phyloP scores from a whole-genome alignment of 805 yeast species.

The Torulaspora franciscae region DNA sequence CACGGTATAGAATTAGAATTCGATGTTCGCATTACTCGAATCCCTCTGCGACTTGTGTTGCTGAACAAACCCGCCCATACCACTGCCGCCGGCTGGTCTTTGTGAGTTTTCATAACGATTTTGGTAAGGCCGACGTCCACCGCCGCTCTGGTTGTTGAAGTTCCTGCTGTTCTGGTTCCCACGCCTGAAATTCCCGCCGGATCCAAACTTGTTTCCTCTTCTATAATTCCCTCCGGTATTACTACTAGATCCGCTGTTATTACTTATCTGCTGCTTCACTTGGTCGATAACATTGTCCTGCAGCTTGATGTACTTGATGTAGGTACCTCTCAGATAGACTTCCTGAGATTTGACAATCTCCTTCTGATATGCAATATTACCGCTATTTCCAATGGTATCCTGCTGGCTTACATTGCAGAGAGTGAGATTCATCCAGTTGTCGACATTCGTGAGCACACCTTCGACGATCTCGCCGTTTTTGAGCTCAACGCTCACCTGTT shows the following conservation, averaged over 20 bases:
- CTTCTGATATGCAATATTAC: conserved; percentile 37
- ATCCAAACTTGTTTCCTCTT: conserved; percentile 20
- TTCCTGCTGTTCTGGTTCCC: conserved; percentile 34
- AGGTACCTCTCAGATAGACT: conserved; percentile 78
- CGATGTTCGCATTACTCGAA: conserved; percentile 8
- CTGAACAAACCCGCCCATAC: conserved; percentile 34
- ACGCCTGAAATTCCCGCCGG: conserved; percentile 32
- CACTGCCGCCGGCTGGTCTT: conserved; percentile 19
- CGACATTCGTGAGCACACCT: conserved; percentile 81
- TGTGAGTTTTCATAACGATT: conserved; percentile 5
- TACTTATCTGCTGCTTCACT: conserved; percentile 60
- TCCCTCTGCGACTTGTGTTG: conserved; percentile 21
- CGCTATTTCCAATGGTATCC: conserved; percentile 12
- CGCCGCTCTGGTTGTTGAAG: conserved; percentile 13
- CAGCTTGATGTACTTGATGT: conserved; percentile 70
- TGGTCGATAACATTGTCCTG: conserved; percentile 73
- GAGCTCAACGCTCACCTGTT: conserved; percentile 80
- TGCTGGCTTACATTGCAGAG: conserved; percentile 58
- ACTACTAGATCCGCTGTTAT: conserved; percentile 40
- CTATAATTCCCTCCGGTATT: conserved; percentile 35
- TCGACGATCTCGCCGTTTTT: conserved; percentile 86
- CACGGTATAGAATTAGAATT: conserved; percentile 6
- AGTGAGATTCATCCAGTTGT: conserved; percentile 93
- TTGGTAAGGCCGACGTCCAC: conserved; percentile 12
- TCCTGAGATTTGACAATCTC: conserved; percentile 61